These are phyloP conservation scores for Dalbergia oliveri DNA, from an alignment of 306 rosid species.

Conservation along the genomic window DNA sequence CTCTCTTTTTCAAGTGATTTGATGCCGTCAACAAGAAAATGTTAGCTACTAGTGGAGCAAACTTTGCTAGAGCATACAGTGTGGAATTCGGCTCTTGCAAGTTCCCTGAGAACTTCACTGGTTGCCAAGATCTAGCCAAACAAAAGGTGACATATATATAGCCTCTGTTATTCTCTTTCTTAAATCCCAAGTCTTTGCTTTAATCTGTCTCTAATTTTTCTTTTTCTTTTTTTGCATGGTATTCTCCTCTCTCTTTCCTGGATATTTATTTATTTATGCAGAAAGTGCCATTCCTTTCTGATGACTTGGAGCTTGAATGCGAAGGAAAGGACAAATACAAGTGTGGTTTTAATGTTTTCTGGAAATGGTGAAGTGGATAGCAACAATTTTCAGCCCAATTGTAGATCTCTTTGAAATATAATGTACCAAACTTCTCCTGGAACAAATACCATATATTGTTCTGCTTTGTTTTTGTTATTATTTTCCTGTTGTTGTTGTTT, in stretches of 20 bases:
- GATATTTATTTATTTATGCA: conserved; percentile 48
- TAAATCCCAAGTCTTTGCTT: background rate
- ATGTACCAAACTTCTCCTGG: conserved; percentile 38
- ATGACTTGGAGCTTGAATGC: conserved; percentile 87
- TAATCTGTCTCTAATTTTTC: no score
- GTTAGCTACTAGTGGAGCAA: conserved; percentile 92
- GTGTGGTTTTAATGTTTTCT: conserved; percentile 98
- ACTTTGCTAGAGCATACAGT: conserved; percentile 93
- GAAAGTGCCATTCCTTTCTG: conserved; percentile 76
- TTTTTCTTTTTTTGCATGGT: no score
- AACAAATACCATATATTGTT: conserved; percentile 1
- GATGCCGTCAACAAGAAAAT: conserved; percentile 58
- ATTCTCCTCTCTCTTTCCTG: background rate
- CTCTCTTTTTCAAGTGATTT: no score
- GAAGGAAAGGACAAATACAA: conserved; percentile 96
- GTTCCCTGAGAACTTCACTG: conserved; percentile 99
- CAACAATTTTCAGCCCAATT: background rate
- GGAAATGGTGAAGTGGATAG: conserved; percentile 88
- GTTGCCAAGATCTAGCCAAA: conserved; percentile 99
- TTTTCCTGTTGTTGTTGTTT: background rate
- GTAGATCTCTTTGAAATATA: conserved; percentile 30
- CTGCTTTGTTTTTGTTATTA: conserved; percentile 8
- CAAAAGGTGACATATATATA: conserved; percentile 64
- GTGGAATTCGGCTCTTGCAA: conserved; percentile 95
- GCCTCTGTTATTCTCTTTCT: background rate